Percentiles rank a stretch among this genome's conserved stretches.
Conservation (phyloP, 495 filamentous ascomycete species). For the Trichoderma asperelloides region DNA sequence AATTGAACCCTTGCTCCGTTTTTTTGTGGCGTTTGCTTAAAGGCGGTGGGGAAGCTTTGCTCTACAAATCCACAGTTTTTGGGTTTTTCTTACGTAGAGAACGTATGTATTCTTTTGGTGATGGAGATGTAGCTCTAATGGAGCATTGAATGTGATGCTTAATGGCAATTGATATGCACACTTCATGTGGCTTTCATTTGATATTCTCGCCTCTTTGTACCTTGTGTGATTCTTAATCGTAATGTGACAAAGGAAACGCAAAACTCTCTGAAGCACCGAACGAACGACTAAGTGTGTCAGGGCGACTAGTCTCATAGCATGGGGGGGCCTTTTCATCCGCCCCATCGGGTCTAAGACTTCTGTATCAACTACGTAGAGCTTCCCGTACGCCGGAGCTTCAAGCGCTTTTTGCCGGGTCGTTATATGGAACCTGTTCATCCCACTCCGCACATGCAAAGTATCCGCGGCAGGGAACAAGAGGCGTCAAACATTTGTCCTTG, state of each 20-base stretch:
- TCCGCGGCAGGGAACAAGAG: too few species aligned
- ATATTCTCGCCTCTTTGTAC: too few species aligned
- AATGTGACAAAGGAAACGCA: neutral
- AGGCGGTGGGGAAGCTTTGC: neutral
- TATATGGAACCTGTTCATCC: too few species aligned
- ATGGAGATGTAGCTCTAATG: neutral
- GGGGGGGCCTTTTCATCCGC: neutral
- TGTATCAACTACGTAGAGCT: neutral
- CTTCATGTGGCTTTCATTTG: too few species aligned
- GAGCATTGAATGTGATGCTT: too few species aligned
- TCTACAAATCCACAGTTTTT: neutral
- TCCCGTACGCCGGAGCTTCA: neutral
- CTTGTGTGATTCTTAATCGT: too few species aligned
- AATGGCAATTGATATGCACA: too few species aligned
- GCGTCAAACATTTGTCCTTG: too few species aligned
- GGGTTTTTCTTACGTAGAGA: neutral
- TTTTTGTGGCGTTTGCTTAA: neutral
- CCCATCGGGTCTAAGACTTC: conserved; percentile 3
- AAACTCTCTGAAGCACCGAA: neutral
- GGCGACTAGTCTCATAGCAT: neutral
- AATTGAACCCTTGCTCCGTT: neutral
- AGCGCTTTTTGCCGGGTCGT: too few species aligned
- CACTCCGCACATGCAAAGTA: too few species aligned
- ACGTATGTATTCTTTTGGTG: neutral
- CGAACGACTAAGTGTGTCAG: neutral